Evolutionary conservation across 2,329 filamentous ascomycete species (phyloP).

Genomic region (Mariannaea sp.): DNA sequence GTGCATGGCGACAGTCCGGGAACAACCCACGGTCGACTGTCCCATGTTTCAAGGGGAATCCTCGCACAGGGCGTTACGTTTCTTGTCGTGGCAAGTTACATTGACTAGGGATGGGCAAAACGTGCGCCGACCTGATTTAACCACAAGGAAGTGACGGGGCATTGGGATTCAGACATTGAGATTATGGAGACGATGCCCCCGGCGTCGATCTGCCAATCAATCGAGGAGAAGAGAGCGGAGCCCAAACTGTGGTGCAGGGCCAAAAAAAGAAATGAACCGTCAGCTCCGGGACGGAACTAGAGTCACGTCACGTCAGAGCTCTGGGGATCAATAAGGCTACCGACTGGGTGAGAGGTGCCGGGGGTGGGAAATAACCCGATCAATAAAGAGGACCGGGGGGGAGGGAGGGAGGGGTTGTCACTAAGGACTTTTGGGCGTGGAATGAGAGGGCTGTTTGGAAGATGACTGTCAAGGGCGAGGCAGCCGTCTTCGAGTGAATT

Average conservation of each 20-base stretch:
- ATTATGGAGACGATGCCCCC: constrained; percentile 31
- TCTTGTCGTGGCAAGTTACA: constrained; percentile 24
- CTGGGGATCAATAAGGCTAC: constrained; percentile 11
- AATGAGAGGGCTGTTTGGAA: constrained; percentile 3
- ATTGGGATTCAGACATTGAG: no score
- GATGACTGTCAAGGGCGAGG: constrained; percentile 8
- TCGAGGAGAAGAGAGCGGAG: constrained; percentile 24
- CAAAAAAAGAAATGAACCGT: constrained; percentile 28
- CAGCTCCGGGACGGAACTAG: neutral
- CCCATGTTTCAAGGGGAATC: constrained; percentile 34
- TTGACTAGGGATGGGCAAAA: constrained; percentile 27
- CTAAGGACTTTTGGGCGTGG: no score
- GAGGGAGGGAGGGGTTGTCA: neutral
- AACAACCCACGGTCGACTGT: constrained; percentile 4
- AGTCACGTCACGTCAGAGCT: constrained; percentile 36
- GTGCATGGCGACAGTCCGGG: neutral
- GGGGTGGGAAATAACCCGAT: constrained; percentile 21
- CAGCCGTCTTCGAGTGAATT: constrained; percentile 1
- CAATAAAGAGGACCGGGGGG: constrained; percentile 3
- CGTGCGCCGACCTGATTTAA: constrained; percentile 38
- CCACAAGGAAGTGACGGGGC: constrained; percentile 13
- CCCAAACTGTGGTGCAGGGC: constrained; percentile 28
- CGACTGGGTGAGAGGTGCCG: constrained; percentile 14
- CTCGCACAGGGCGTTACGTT: constrained; percentile 24
- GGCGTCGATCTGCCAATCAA: constrained; percentile 38